These are phyloP conservation scores for Cadophora luteo-olivacea DNA, from an alignment of 2,329 filamentous ascomycete species.

Conservation along the genomic window DNA sequence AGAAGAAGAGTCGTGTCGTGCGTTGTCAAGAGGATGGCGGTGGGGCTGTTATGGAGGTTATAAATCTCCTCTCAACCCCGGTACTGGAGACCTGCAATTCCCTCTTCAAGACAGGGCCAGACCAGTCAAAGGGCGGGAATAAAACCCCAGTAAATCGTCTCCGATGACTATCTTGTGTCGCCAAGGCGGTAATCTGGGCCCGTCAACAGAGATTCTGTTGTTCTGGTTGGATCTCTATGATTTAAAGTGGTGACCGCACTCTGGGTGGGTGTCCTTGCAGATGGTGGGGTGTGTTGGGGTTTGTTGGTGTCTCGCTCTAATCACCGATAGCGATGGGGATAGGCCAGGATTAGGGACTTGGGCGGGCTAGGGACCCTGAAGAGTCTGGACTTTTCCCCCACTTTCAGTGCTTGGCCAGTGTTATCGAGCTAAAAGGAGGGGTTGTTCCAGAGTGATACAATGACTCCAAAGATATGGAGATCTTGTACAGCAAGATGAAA, in stretches of 20 bases:
- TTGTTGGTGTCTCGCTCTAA: slow-evolving; percentile 12
- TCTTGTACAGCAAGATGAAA: too few species aligned
- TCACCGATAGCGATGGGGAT: slow-evolving; percentile 7
- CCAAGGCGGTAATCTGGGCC: slow-evolving; percentile 7
- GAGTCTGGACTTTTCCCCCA: slow-evolving; percentile 8
- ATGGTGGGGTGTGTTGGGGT: slow-evolving; percentile 9
- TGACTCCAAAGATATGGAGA: background rate
- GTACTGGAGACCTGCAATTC: background rate
- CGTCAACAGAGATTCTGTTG: slow-evolving; percentile 1
- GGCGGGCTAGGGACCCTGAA: slow-evolving; percentile 5
- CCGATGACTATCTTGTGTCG: slow-evolving; percentile 11
- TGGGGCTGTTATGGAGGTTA: background rate
- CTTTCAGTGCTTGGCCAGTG: slow-evolving; percentile 4
- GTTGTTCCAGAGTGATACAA: background rate
- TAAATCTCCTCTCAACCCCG: slow-evolving; percentile 10
- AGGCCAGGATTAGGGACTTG: background rate
- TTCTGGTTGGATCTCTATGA: slow-evolving; percentile 11
- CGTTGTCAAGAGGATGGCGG: slow-evolving; percentile 16
- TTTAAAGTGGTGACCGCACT: slow-evolving; percentile 7
- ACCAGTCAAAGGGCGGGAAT: background rate
- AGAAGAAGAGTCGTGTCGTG: slow-evolving; percentile 1
- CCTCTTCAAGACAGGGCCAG: slow-evolving; percentile 1
- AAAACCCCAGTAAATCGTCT: background rate
- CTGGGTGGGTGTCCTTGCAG: slow-evolving; percentile 4
- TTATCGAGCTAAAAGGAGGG: background rate